Evolutionary conservation across 768 basidiomycete genomes (phyloP).

Genomic region (Lactarius quietus): DNA sequence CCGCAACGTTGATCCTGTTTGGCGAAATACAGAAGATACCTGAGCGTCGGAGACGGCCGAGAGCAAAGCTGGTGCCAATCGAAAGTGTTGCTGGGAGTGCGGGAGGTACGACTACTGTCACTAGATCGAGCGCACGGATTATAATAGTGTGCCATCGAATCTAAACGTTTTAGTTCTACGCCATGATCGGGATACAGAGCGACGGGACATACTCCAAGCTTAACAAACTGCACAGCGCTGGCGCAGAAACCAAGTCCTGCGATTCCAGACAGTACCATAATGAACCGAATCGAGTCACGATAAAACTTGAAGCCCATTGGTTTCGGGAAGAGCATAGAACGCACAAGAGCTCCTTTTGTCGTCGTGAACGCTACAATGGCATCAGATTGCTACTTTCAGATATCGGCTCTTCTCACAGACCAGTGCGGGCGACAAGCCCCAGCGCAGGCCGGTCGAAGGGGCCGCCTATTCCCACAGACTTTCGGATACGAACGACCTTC

Average conservation of each 20-base stretch:
- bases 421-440: conserved; percentile 83
- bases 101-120: conserved; percentile 97
- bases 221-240: conserved; percentile 88
- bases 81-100: conserved; percentile 96
- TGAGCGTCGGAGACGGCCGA: conserved; percentile 76
- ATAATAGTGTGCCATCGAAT: conserved; percentile 88
- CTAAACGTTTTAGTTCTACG: conserved; percentile 39
- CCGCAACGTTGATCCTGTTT: conserved; percentile 89
- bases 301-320: conserved; percentile 99
- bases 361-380: conserved; percentile 81
- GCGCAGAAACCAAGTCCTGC: conserved; percentile 88
- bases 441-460: conserved; percentile 59
- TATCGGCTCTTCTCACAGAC: conserved; percentile 37
- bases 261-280: conserved; percentile 86
- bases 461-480: conserved; percentile 48
- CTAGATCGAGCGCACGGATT: conserved; percentile 87
- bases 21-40: conserved; percentile 98
- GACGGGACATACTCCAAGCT: conserved; percentile 65
- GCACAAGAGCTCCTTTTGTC: conserved; percentile 91
- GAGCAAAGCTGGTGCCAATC: conserved; percentile 95
- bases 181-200: conserved; percentile 2
- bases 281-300: conserved; percentile 86
- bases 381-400: conserved; percentile 6
- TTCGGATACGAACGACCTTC: conserved; percentile 81
- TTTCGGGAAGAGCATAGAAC: conserved; percentile 98